Base-by-base conservation (phyloP, 2,329 filamentous ascomycete species). In the Fusarium brachygibbosum region DNA sequence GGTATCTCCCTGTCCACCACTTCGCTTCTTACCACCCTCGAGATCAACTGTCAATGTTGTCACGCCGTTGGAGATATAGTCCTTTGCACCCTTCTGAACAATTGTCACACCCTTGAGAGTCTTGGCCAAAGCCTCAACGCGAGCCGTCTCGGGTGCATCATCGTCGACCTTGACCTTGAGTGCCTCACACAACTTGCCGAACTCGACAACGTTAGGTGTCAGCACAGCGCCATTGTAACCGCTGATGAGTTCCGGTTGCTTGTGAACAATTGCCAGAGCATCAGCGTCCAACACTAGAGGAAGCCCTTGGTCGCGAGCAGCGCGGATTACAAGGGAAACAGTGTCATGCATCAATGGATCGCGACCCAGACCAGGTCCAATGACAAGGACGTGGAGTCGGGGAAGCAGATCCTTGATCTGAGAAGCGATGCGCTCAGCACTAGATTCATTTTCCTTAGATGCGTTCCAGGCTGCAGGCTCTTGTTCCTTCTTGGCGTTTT, bases 201-300 rank as follows among this genome's bases (percentile, higher is more conserved):
- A 98, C 79, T 99, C 96, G 6, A 97, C 93, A 1, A 98, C 91
- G 69, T 99, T 99, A 2, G 96, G 96, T 41, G 96, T 99, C 59
- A 99, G 82, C 54, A 99, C 93, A 53, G 93, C 97, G 63, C 93
- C 88, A 46, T 85, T 86, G 82, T 95, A 98, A 1, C 94, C 94
- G 23, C 88, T 86, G 2, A 99, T 88, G 1, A 98, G 82, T 34
- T 89, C 89, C 0, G 94, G 94, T 50, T 90, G 82, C 31, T 87
- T 89, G 74, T 93, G 90, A 14, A 97, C 91, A 2, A 98, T 81
- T 65, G 89, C 88, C 28, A 99, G 82, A 1, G 93, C 95, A 79
- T 99, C 96, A 0, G 96, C 96, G 76, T 99, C 96, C 4, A 99
- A 82, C 9, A 99, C 93, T 63, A 98, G 88, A 0, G 94, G 92